Conservation (phyloP, 768 basidiomycete genomes). For the Wakefieldia striispora region DNA sequence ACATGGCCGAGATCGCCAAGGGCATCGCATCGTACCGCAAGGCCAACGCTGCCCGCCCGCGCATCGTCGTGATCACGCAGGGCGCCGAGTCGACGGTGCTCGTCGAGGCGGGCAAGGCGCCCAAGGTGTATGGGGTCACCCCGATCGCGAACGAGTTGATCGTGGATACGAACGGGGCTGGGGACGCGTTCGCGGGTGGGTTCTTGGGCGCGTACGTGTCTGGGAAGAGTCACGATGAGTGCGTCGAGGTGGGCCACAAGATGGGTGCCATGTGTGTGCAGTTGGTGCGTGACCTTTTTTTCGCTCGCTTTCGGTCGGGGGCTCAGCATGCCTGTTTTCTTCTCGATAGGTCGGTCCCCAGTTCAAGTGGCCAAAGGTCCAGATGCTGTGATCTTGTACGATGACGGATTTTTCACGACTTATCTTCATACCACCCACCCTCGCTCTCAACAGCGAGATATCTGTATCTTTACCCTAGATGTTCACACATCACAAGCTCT, state of each 20-base stretch:
- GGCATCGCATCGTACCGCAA: conserved; percentile 76
- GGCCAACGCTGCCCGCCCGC: conserved; percentile 69
- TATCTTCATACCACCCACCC: conserved; percentile 8
- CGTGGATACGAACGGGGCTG: conserved; percentile 97
- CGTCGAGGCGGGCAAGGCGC: conserved; percentile 55
- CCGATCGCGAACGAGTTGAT: conserved; percentile 61
- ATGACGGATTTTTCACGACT: neutral
- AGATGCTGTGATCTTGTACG: conserved; percentile 34
- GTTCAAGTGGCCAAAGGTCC: conserved; percentile 55
- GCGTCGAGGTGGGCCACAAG: conserved; percentile 83
- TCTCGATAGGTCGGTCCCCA: conserved; percentile 49
- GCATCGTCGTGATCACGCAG: conserved; percentile 89
- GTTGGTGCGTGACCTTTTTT: conserved; percentile 47
- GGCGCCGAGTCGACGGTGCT: conserved; percentile 78
- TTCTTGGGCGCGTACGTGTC: conserved; percentile 84
- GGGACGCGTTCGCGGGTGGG: conserved; percentile 96
- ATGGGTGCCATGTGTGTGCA: conserved; percentile 84
- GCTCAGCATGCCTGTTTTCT: neutral
- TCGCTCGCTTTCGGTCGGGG: neutral
- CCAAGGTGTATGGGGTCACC: conserved; percentile 58
- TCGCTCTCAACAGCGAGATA: conserved; percentile 41
- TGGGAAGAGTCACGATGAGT: conserved; percentile 76
- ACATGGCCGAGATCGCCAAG: conserved; percentile 67
- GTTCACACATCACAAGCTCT: conserved; percentile 27
- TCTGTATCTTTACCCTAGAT: conserved; percentile 26